phyloP scores from a whole-genome alignment of 768 basidiomycete species.

The Serpula lacrymans region DNA sequence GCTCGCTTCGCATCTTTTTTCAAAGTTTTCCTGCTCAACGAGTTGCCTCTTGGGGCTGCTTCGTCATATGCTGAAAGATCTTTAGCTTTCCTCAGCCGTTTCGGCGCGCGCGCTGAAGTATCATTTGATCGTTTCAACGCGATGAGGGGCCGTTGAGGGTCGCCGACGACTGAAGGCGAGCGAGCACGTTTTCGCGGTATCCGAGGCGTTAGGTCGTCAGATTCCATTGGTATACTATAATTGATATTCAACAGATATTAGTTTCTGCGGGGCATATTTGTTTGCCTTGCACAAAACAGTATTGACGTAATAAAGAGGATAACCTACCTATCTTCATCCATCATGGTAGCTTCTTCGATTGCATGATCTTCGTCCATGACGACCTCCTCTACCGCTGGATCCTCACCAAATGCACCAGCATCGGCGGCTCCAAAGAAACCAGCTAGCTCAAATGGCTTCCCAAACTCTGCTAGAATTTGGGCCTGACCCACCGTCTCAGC shows the following conservation, averaged over 20 bases:
- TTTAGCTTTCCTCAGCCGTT: constrained; percentile 57
- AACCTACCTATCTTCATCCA: constrained; percentile 40
- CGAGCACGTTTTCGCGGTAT: constrained; percentile 24
- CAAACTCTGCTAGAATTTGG: constrained; percentile 67
- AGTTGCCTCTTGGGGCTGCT: constrained; percentile 46
- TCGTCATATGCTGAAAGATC: constrained; percentile 53
- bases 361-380: constrained; percentile 44
- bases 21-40: constrained; percentile 50
- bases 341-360: constrained; percentile 29
- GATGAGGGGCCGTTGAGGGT: not conserved
- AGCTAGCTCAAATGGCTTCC: constrained; percentile 76
- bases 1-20: constrained; percentile 66
- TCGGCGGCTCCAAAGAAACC: constrained; percentile 82
- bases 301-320: constrained; percentile 1
- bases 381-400: constrained; percentile 33
- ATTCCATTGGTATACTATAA: constrained; percentile 23
- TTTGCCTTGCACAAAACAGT: too few relatives aligned
- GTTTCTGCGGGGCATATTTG: too few relatives aligned
- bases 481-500: constrained; percentile 81
- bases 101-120: constrained; percentile 40
- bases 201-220: constrained; percentile 22
- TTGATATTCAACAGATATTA: not conserved
- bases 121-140: constrained; percentile 1
- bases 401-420: constrained; percentile 68
- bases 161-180: constrained; percentile 10